Evolutionary conservation across 2,329 filamentous ascomycete genomes (phyloP), one percentile per base, ranked within the genome.

Genomic region (Magnaporthiopsis rhizophila): DNA sequence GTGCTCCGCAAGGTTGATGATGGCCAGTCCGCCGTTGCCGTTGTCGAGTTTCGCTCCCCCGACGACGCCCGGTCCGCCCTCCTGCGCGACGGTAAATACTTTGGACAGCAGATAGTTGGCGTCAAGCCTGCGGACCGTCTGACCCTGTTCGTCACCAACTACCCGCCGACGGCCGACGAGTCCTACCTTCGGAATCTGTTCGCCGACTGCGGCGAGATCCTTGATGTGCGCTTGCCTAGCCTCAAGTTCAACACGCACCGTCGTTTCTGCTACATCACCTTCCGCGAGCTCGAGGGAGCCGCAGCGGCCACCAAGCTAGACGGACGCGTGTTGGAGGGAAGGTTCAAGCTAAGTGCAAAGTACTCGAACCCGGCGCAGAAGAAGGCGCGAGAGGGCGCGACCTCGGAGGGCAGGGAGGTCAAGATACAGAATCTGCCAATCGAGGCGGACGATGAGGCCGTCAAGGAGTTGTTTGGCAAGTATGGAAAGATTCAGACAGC

Each of bases 241-340:
- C 84, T 99, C 62, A 96, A 96, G 74, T 92, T 84, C 75, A 94
- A 97, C 71, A 88, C 89, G 1, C 88, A 91, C 69, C 90, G 95
- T 38, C 89, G 95, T 30, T 99, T 99, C 78, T 97, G 93, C 79
- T 99, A 99, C 74, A 83, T 97, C 8, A 91, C 96, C n/a, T 97
- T 97, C 73, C 83, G 87, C 61, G 86, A 86, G 38, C 76, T 83
- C 3, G 81, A 82, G n/a, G 84, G 85, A 63, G 91, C 92, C 0
- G 81, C 86, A 56, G 86, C 84, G 61, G 93, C 93, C 1, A 89
- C 88, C 0, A 78, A 85, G 65, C 83, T 97, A 61, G 83, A 97
- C 71, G 89, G 89, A 32, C 87, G 83, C 65, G 74, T 87, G 28
- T 76, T 96, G 0, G 89, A 89, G 30, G 86, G 86, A 32, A 83